Conservation (phyloP, 164 flowering plant genomes). For the Aristolochia fimbriata region DNA sequence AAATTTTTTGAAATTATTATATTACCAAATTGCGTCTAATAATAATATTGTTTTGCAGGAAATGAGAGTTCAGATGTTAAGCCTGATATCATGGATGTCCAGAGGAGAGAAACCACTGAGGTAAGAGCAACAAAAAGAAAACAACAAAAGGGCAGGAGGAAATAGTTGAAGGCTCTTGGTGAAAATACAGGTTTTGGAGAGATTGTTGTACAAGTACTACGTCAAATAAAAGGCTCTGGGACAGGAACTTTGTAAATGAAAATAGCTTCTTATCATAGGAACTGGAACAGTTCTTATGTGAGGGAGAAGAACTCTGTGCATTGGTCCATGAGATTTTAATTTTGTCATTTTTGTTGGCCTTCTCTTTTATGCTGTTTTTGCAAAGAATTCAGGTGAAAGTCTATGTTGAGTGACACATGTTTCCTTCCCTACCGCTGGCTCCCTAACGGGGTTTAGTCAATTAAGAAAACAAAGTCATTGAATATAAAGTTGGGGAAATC, state of each 20-base stretch:
- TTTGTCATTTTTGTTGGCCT: neutral
- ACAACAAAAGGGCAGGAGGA: no score
- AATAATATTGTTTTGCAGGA: conserved; percentile 9
- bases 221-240: conserved; percentile 7
- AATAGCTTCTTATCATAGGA: conserved; percentile 1
- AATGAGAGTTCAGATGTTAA: conserved; percentile 5
- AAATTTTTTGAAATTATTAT: no score
- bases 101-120: no score
- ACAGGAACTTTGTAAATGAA: conserved; percentile 3
- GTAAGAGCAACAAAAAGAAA: no score
- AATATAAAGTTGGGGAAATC: no score
- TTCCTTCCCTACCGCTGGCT: no score
- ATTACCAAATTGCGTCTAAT: neutral
- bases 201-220: conserved; percentile 3
- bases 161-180: no score
- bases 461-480: no score
- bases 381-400: no score
- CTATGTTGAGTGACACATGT: no score
- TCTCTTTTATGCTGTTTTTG: neutral
- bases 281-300: conserved; percentile 5
- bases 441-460: no score
- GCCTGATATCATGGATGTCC: no score
- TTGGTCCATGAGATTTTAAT: neutral
- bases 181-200: conserved; percentile 3
- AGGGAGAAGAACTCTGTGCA: neutral